Base-by-base conservation (phyloP, 73 alveolate species). In the Paramecium tetraurelia region DNA sequence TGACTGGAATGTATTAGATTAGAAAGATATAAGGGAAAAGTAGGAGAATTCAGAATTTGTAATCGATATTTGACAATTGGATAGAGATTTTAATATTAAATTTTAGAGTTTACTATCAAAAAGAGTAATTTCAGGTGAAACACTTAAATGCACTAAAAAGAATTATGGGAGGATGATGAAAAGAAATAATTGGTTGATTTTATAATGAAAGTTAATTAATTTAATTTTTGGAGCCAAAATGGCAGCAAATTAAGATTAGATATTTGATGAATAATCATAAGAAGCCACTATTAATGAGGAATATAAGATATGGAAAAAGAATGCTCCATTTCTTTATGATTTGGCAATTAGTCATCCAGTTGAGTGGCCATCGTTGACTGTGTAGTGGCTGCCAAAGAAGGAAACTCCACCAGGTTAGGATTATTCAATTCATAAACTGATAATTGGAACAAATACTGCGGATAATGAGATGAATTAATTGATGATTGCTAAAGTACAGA, bases 261-360 rank as follows among this genome's bases (percentile, higher is more conserved):
- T 80, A 27, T 80, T 80, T 80, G 90, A 80, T 48, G 90, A 80
- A 22, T 8, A 41, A 44, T 22, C 63, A 10, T 6, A 22, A 12
- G 90, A 80, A 44, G 70, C 90, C 4, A 44, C 89, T 3, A 96
- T 98, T 40, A 95, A 94, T 85, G 99, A 98, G 88, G 99, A 98
- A 90, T 98, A 98, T 77, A 98, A 98, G 93, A 96, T 98, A 33
- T 98, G 99, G 99, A 98, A 98, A 96, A 97, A 98, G 95, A 97
- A 98, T 85, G 95, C 99, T 1, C 99, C 99, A 44, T 97, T 96
- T 95, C 90, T 98, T 87, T 98, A 98, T 92, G 99, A 98, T 94
- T 93, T 98, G 20, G 94, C 96, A n/a, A 85, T 96, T 46, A 96
- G 98, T 21, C 99, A 96, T 93, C 99, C 98, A 41, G 96, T 98